phyloP scores from a whole-genome alignment of 108 stramenopile genomes.

The Conticribra weissflogii region DNA sequence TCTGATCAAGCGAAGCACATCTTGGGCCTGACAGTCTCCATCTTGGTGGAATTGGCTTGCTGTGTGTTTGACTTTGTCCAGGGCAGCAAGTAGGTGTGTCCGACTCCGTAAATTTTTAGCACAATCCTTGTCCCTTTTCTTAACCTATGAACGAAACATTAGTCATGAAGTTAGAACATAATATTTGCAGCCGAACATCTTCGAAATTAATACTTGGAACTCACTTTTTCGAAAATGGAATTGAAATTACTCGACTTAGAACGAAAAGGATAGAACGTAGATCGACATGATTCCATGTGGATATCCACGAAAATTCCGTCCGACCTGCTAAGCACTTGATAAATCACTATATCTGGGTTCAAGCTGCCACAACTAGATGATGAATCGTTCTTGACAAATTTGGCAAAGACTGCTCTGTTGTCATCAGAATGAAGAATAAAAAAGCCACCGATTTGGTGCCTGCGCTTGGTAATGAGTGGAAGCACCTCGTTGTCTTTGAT shows the following conservation, averaged over 20 bases:
- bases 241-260: slow-evolving; percentile 40
- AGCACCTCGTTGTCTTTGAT: slow-evolving; percentile 72
- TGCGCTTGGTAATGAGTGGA: slow-evolving; percentile 65
- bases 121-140: slow-evolving; percentile 72
- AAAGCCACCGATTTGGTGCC: slow-evolving; percentile 68
- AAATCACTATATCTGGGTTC: slow-evolving; percentile 39
- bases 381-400: slow-evolving; percentile 38
- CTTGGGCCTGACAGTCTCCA: slow-evolving; percentile 37
- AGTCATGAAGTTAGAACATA: no score
- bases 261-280: slow-evolving; percentile 57
- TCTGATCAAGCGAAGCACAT: slow-evolving; percentile 63
- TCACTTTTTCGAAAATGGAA: slow-evolving; percentile 55
- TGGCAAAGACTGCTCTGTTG: slow-evolving; percentile 63
- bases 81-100: slow-evolving; percentile 57
- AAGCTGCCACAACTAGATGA: slow-evolving; percentile 8
- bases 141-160: no score
- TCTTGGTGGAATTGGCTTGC: background rate
- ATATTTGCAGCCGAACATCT: no score
- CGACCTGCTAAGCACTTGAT: slow-evolving; percentile 63
- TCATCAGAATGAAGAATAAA: slow-evolving; percentile 59
- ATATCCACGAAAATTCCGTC: slow-evolving; percentile 70
- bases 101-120: slow-evolving; percentile 64
- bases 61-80: slow-evolving; percentile 16
- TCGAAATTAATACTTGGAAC: no score
- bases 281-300: slow-evolving; percentile 72